phyloP scores from a whole-genome alignment of 345 rosid genomes.

The Cardamine occulta region DNA sequence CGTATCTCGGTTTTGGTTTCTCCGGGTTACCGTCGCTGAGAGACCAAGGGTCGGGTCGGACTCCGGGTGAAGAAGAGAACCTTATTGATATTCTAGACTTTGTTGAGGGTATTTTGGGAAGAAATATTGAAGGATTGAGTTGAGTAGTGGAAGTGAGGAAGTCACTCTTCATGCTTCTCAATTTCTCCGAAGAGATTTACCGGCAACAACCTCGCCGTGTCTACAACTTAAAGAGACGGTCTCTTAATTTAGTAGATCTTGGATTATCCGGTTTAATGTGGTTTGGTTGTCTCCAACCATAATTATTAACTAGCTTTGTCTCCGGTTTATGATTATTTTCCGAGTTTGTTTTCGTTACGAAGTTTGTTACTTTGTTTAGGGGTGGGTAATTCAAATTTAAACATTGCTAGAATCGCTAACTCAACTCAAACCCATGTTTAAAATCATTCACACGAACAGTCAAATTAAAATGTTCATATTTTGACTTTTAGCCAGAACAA shows the following conservation, averaged over 20 bases:
- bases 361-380: too few species aligned
- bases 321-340: constrained; percentile 8
- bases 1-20: constrained; percentile 67
- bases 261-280: constrained; percentile 20
- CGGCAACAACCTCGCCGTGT: constrained; percentile 35
- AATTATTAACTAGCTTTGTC: background rate
- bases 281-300: background rate
- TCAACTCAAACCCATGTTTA: too few species aligned
- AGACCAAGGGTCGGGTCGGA: constrained; percentile 84
- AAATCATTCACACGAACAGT: too few species aligned
- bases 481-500: too few species aligned
- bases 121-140: constrained; percentile 35
- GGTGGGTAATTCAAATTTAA: too few species aligned
- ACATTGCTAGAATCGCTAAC: too few species aligned
- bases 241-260: background rate
- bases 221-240: background rate
- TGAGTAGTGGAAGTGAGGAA: constrained; percentile 48
- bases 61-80: constrained; percentile 45
- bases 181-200: constrained; percentile 1
- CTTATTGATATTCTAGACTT: constrained; percentile 36
- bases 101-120: constrained; percentile 33
- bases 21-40: constrained; percentile 70
- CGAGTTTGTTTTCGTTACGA: too few species aligned
- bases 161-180: constrained; percentile 39
- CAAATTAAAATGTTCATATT: too few species aligned